Evolutionary conservation across 2,329 filamentous ascomycete species (phyloP), one percentile per base, ranked within the genome.

Genomic region (Metarhizium brunneum): DNA sequence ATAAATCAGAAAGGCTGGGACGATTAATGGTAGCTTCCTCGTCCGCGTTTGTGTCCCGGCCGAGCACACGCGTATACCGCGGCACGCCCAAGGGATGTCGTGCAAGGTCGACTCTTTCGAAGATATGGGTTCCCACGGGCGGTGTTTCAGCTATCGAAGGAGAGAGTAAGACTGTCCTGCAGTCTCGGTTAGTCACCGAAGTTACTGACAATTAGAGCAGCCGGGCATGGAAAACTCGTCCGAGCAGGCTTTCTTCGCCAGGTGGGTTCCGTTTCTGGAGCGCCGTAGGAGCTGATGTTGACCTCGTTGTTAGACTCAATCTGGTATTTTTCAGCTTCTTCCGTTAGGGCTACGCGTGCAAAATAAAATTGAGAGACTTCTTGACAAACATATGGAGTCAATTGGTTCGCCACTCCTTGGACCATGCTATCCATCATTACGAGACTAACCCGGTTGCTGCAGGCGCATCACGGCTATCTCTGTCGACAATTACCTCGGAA

Each of bases 311-410:
- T 11, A 91, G 84, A 86, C 90, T 20, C 88, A 96, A 67, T 84
- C 92, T 7, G 94, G 94, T 32, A 84, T 97, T 40, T 99, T 96
- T 64, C 94, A 99, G 65, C 79, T 96, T 66, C 78, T 99, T 1
- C 94, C 94, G 0, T 73, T 99, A 0, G 94, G 94, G 0, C 78
- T 90, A 35, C 82, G 90, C 32, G 90, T 97, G 0, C 91, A 96
- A 65, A 82, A 90, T 53, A 99, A 97, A 69, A 76, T 97, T 35
- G 91, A 96, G 66, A 73, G 74, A 11, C 73, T 97, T 11, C 87
- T 99, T 62, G 92, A 96, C 67, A 89, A 87, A 66, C 85, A 96
- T 67, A 99, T 99, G 94, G 76, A 77, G 53, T 80, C 79, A 38
- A 72, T 94, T 62, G 86, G 87, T 87, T 58, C 66, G 64, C 59